Evolutionary conservation across 225 moss, liverwort and hornwort species (phyloP), one percentile per base, ranked within the genome.

Genomic region (Polytrichum formosum): DNA sequence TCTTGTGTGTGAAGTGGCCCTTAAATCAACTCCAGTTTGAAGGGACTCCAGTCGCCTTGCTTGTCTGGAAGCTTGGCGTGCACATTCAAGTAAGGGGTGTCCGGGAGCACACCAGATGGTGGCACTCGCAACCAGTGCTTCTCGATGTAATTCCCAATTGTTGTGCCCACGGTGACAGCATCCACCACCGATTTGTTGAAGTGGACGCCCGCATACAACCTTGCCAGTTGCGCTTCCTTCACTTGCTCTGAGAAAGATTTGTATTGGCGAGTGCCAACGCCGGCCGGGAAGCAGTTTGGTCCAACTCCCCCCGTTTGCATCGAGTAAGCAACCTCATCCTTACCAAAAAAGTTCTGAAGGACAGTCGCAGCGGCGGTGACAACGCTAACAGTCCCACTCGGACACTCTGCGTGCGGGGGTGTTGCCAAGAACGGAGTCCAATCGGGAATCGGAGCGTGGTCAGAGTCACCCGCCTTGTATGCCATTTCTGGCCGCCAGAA

Each of bases 401-500:
- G 70, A 18, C 33, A 70, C 59, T 70, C 61, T 10, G 58, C 30
- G 1, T 58, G 56, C 2, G 22, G 59, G 4, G 33, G 56, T 7
- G 59, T 60, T 33, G 22, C 2, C 17, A 9, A 0, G 22, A 20
- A 70, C 23, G 70, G 70, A 5, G 56, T 56, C 70, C 70, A 70
- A 56, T 28, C 33, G 4, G 70, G 61, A 5, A 23, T 60, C 2
- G 70, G 58, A 22, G 59, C 6, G 16, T 70, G 70, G 60, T 25
- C 59, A 17, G 69, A 6, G 35, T 70, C 70, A 30, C 61, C 61
- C 0, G 60, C 28, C 35, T 1, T 35, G 37, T 7, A 61, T 16
- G 64, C 63, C 64, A 72, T 72, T 53, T 46, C 16, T 9, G 70
- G 70, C 6, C 70, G 58, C 61, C 64, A 72, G 27, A 53, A 64